phyloP scores from a whole-genome alignment of 108 stramenopile species.

The Cyclostephanos invisitatus region DNA sequence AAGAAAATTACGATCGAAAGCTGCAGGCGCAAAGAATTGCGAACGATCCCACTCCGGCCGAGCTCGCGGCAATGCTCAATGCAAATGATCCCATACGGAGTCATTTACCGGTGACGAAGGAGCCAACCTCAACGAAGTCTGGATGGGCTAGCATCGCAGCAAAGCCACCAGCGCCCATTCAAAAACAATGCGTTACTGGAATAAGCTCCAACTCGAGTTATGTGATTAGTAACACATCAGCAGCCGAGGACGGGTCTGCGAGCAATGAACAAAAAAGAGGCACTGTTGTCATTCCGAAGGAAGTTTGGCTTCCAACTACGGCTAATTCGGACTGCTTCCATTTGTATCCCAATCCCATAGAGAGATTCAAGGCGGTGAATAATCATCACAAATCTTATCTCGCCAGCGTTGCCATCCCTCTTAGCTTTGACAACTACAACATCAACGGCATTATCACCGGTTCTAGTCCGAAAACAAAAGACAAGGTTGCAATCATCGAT shows the following conservation, averaged over 20 bases:
- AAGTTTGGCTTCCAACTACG: constrained; percentile 47
- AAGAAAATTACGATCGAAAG: constrained; percentile 22
- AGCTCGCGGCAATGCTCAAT: constrained; percentile 25
- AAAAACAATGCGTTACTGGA: constrained; percentile 1
- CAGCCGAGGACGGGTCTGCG: background rate
- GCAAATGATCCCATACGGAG: background rate
- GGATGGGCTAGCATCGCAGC: constrained; percentile 49
- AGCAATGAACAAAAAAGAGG: constrained; percentile 8
- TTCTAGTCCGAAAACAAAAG: constrained; percentile 10
- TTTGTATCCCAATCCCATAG: constrained; percentile 42
- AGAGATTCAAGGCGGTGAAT: constrained; percentile 49
- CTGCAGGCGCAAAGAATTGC: constrained; percentile 27
- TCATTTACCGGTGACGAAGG: background rate
- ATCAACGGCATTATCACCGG: background rate
- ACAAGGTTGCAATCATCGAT: constrained; percentile 45
- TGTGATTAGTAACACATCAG: background rate
- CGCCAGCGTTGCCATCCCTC: constrained; percentile 35
- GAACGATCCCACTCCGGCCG: constrained; percentile 51
- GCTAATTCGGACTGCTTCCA: constrained; percentile 47
- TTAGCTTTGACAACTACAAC: constrained; percentile 25
- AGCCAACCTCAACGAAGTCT: constrained; percentile 3
- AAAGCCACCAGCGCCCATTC: constrained; percentile 23
- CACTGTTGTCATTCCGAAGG: constrained; percentile 40
- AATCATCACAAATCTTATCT: constrained; percentile 41
- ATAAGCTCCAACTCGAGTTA: constrained; percentile 6